Conservation (phyloP, 805 yeast genomes). For the Schwanniomyces pseudopolymorphus region DNA sequence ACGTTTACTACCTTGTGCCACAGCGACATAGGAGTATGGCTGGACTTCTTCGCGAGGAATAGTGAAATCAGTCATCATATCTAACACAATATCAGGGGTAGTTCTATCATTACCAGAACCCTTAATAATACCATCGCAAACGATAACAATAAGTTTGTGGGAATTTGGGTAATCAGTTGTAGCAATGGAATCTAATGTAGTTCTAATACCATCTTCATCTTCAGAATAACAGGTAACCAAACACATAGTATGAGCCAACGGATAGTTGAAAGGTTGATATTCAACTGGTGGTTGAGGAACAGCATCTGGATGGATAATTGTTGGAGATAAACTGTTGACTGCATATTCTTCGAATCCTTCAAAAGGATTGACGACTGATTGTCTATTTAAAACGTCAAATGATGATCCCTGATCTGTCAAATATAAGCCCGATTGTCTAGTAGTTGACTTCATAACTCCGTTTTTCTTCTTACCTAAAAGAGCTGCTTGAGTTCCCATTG, state of each 20-base stretch:
- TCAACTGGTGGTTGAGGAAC: conserved; percentile 90
- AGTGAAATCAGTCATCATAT: conserved; percentile 75
- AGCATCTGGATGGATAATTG: conserved; percentile 68
- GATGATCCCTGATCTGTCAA: conserved; percentile 33
- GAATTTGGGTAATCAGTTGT: conserved; percentile 95
- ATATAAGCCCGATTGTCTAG: conserved; percentile 29
- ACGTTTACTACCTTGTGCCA: conserved; percentile 89
- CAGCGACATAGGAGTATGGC: conserved; percentile 90
- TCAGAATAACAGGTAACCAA: conserved; percentile 93
- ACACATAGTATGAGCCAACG: conserved; percentile 51
- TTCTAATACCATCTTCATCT: conserved; percentile 79
- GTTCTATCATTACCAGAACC: conserved; percentile 88
- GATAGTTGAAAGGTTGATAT: conserved; percentile 84
- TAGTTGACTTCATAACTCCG: conserved; percentile 11
- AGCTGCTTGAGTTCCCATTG: conserved; percentile 68
- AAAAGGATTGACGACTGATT: conserved; percentile 32
- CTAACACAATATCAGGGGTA: conserved; percentile 87
- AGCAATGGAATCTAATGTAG: conserved; percentile 89
- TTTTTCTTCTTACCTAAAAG: conserved; percentile 22
- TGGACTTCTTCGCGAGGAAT: conserved; percentile 72
- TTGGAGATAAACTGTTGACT: conserved; percentile 53
- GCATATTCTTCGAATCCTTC: conserved; percentile 31
- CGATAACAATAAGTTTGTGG: conserved; percentile 78
- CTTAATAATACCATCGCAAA: conserved; percentile 93
- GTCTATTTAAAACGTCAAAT: conserved; percentile 32